Evolutionary conservation across 495 filamentous ascomycete species (phyloP), one percentile per base, ranked within the genome.

Genomic region (Immersiella caudata): DNA sequence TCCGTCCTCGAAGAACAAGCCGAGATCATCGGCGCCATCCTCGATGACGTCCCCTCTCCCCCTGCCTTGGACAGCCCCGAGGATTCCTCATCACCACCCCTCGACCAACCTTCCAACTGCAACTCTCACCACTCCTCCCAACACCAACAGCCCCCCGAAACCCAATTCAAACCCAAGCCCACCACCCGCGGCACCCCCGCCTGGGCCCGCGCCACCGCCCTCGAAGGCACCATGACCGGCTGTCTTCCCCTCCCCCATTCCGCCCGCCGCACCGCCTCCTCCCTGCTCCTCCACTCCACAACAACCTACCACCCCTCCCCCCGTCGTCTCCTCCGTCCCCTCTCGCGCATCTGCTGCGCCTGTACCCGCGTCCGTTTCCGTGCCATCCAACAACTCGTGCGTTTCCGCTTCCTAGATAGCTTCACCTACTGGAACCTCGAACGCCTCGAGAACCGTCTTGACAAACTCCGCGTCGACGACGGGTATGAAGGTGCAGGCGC

Each of bases 1-100:
- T 52, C 60, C 9, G 50, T 63, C 40, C 40, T 63, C 6, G 40
- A 52, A 21, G 60, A 63, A n/a, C 60, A 63, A 49, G 46, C 60
- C 35, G 40, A n/a, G 12, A 22, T 63, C 16, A 25, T 63, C 22
- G 60, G 40, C 21, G 24, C 25, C 9, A 24, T 63, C 18, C 60
- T 63, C 1, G 60, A 63, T 22, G 16, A 18, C 3, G 11, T 14
- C 16, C 5, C 40, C 40, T 14, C 16, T 46, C 11, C 40, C 40
- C 40, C 16, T n/a, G n/a, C n/a, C n/a, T n/a, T n/a, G n/a, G n/a
- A n/a, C n/a, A n/a, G n/a, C n/a, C n/a, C n/a, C n/a, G n/a, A n/a
- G n/a, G 40, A 46, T 46, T 14, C 40, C 40, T 46, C 40, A 6
- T 14, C 40, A 5, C 14, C 40, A 6, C 40, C 40, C 11, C 9